Evolutionary conservation across 1,139 yeast genomes (phyloP).

Genomic region (Hemisphaericaspora xylanilytica): DNA sequence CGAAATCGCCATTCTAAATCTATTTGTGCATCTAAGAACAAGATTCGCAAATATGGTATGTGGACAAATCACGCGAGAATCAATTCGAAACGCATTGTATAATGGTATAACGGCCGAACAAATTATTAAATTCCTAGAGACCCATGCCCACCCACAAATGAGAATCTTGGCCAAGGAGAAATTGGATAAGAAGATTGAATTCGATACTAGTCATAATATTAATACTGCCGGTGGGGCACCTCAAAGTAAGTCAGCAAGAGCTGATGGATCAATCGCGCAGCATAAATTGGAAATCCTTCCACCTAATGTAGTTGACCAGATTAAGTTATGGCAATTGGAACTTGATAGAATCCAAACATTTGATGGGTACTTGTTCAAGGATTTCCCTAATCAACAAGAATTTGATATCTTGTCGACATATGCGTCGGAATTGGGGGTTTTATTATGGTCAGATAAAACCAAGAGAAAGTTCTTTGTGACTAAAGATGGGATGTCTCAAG

Average conservation of each 20-base stretch:
- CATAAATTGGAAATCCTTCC: constrained; percentile 69
- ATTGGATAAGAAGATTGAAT: constrained; percentile 63
- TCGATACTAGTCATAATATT: constrained; percentile 56
- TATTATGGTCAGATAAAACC: constrained; percentile 77
- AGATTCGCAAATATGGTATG: constrained; percentile 90
- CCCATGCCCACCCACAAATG: constrained; percentile 97
- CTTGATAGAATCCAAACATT: constrained; percentile 87
- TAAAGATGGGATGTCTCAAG: constrained; percentile 83
- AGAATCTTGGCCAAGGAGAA: constrained; percentile 64
- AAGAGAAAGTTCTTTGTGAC: constrained; percentile 77
- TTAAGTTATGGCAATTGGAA: constrained; percentile 93
- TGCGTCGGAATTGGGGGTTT: constrained; percentile 87
- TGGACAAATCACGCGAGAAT: constrained; percentile 90
- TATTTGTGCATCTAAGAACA: constrained; percentile 81
- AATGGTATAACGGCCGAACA: constrained; percentile 97
- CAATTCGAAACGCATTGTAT: constrained; percentile 75
- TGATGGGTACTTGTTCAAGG: constrained; percentile 86
- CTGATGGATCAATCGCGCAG: constrained; percentile 29
- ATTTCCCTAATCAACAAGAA: constrained; percentile 75
- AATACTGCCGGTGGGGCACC: constrained; percentile 49
- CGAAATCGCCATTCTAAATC: constrained; percentile 86
- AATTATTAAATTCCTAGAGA: constrained; percentile 80
- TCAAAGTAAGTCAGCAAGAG: constrained; percentile 21
- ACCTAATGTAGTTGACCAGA: constrained; percentile 95
- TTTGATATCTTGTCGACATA: constrained; percentile 70